Evolutionary conservation across 345 rosid species (phyloP), one percentile per base, ranked within the genome.

Genomic region (Raphanus raphanistrum): DNA sequence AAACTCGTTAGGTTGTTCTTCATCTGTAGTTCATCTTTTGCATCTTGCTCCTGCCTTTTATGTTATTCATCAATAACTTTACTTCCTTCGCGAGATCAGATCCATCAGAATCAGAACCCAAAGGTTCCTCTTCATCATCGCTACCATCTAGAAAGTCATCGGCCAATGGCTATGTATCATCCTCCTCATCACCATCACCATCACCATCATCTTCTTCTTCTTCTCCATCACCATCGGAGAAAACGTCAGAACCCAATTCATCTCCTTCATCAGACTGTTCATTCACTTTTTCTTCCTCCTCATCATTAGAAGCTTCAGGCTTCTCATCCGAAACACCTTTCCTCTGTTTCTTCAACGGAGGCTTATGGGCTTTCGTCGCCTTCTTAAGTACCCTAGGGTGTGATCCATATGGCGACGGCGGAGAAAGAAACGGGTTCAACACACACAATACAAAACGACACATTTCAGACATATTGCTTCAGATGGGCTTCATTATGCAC

Each of bases 1-100:
- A 84, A 94, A 90, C 76, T 92, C 97, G 77, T 90, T 96, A 69
- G 96, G 82, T 67, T 87, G 90, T 43, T 88, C 92, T 94, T 94
- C 43, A 89, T 84, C 70, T 82, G 81, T 80, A 92, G 60, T 79
- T 90, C 98, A 26, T 84, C 88, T 11, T 76, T 80, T 29, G 95
- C 97, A 35, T 88, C 95, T 81, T 80, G 70, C 79, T 84, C 82
- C 73, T 87, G 86, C 81, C 72, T 84, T 57, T 68, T 80, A 73
- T 82, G 87, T 71, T 79, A 73, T 63, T 75, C 77, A 76, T 94
- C 97, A 68, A 92, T 83, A 68, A 85, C 87, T 81, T 79, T 82
- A 8, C 93, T 76, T 80, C 75, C 71, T 66, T 75, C 88, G 84
- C 93, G 15, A 89, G 73, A 81, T 89, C 93, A 71, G 84, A 68